phyloP scores from a whole-genome alignment of 345 rosid species.

The Trapa bicornis region DNA sequence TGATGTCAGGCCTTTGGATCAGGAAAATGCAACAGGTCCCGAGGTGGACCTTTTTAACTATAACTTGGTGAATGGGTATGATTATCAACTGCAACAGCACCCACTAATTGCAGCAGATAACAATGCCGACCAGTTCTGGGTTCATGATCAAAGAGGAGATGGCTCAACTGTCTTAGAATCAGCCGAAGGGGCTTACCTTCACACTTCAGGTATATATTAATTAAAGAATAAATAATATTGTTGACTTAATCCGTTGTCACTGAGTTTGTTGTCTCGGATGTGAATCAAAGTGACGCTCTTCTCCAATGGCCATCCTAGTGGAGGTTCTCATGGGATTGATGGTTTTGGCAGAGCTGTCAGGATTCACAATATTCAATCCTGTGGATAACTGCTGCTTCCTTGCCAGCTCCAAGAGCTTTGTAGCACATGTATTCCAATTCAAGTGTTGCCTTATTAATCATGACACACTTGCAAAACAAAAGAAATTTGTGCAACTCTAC shows the following conservation, averaged over 20 bases:
- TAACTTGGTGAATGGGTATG: slow-evolving; percentile 18
- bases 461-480: background rate
- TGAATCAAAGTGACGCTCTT: slow-evolving; percentile 31
- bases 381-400: slow-evolving; percentile 17
- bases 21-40: slow-evolving; percentile 11
- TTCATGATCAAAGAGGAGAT: slow-evolving; percentile 22
- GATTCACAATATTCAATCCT: slow-evolving; percentile 17
- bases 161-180: slow-evolving; percentile 13
- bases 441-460: background rate
- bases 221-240: slow-evolving; percentile 3
- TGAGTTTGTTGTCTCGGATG: slow-evolving; percentile 14
- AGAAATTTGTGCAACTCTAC: background rate
- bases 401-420: slow-evolving; percentile 34
- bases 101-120: slow-evolving; percentile 12
- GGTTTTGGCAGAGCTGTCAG: slow-evolving; percentile 27
- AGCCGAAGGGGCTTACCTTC: slow-evolving; percentile 9
- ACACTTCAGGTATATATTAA: slow-evolving; percentile 37
- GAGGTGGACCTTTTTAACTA: slow-evolving; percentile 7
- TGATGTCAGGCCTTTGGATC: slow-evolving; percentile 28
- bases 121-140: slow-evolving; percentile 24
- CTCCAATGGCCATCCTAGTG: slow-evolving; percentile 25
- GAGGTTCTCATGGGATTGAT: slow-evolving; percentile 38
- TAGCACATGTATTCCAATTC: slow-evolving; percentile 26
- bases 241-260: slow-evolving; percentile 9
- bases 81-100: slow-evolving; percentile 19